phyloP scores from a whole-genome alignment of 257 asterid species.

The Rehmannia glutinosa region DNA sequence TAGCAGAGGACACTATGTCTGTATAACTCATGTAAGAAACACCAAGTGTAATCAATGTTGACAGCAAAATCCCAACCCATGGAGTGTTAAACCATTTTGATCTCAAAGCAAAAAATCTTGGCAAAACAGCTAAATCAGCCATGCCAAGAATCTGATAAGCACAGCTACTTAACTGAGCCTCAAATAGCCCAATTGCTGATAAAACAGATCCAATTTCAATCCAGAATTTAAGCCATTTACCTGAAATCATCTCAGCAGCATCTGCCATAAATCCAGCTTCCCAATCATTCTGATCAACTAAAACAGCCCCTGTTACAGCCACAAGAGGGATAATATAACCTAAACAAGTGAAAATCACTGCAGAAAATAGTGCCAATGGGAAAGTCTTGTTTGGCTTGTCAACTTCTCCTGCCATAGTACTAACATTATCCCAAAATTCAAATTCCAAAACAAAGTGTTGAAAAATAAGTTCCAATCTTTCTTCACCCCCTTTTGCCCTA shows the following conservation, averaged over 20 bases:
- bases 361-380: conserved; percentile 44
- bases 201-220: conserved; percentile 65
- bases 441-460: conserved; percentile 72
- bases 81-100: conserved; percentile 72
- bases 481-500: conserved; percentile 50
- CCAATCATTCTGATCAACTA: conserved; percentile 61
- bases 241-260: conserved; percentile 46
- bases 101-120: conserved; percentile 31
- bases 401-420: conserved; percentile 81
- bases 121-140: conserved; percentile 55
- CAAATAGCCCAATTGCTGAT: conserved; percentile 55
- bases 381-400: conserved; percentile 52
- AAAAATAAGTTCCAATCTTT: conserved; percentile 64
- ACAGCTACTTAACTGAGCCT: conserved; percentile 69
- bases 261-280: conserved; percentile 64
- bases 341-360: conserved; percentile 62
- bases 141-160: conserved; percentile 56
- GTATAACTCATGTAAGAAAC: conserved; percentile 57
- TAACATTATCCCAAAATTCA: conserved; percentile 79
- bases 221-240: conserved; percentile 73
- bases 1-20: conserved; percentile 52
- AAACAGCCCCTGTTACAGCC: conserved; percentile 60
- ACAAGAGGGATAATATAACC: conserved; percentile 64
- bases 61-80: conserved; percentile 58
- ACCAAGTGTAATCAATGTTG: conserved; percentile 47